Conservation (phyloP, 768 basidiomycete species). For the Tulasnella sp. region DNA sequence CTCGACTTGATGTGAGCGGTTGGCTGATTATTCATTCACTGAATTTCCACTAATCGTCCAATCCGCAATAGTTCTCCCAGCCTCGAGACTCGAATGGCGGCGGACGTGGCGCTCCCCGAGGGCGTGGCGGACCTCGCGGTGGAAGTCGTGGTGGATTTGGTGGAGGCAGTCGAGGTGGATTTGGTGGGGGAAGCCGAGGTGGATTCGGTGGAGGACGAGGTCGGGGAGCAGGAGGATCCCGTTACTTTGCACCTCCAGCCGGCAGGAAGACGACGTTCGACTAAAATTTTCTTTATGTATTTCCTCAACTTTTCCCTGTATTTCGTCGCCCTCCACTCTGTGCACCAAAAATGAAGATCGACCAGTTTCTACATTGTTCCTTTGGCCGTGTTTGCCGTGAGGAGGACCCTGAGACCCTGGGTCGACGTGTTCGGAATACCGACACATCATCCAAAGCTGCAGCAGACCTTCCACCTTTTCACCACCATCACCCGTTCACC, state of each 20-base stretch:
- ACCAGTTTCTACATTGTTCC: not conserved
- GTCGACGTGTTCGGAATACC: constrained; percentile 6
- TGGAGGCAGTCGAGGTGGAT: constrained; percentile 28
- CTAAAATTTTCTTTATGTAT: not conserved
- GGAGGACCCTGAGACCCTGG: not conserved
- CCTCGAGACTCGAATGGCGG: constrained; percentile 55
- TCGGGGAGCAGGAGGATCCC: constrained; percentile 27
- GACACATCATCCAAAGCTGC: not conserved
- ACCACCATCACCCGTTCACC: not conserved
- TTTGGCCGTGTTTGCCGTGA: not conserved
- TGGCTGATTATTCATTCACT: constrained; percentile 11
- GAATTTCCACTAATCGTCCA: constrained; percentile 24
- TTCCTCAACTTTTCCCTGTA: not conserved
- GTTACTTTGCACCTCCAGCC: constrained; percentile 44
- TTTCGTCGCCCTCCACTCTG: not conserved
- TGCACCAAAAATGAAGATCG: not conserved
- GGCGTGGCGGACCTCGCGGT: constrained; percentile 31
- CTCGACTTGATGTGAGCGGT: constrained; percentile 56
- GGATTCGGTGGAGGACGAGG: constrained; percentile 35
- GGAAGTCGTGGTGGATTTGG: constrained; percentile 31
- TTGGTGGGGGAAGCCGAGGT: constrained; percentile 32
- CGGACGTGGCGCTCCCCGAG: constrained; percentile 31
- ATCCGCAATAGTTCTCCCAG: constrained; percentile 48
- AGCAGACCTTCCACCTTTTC: not conserved
- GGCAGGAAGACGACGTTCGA: constrained; percentile 62